Evolutionary conservation across 768 basidiomycete genomes (phyloP), one percentile per base, ranked within the genome.

Genomic region (Auriscalpium vulgare): DNA sequence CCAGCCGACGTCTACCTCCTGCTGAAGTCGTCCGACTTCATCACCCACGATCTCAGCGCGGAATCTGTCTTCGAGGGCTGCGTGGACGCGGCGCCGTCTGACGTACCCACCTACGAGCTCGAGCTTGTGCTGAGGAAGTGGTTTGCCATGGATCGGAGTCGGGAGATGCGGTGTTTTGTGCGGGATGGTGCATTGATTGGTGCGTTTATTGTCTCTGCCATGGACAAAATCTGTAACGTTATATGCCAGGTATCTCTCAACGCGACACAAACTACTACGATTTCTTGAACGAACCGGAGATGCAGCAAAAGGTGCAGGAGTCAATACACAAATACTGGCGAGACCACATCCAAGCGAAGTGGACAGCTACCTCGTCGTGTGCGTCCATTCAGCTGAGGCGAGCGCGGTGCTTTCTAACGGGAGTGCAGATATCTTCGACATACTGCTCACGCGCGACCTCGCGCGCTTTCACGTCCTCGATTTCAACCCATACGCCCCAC

Each of bases 141-240:
- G 90, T 91, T 92, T 61, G 75, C 87, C 21, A 74, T 98, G 53
- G 89, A 94, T 62, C 79, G 80, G 36, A 83, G 88, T 58, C 80
- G 93, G 49, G 95, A 98, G 69, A 70, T 97, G 51, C 77, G 95
- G 17, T 95, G 95, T 74, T 97, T 98, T 66, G 91, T 97, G 8
- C 77, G 91, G 35, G 72, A 83, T 10, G 78, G 84, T 53, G 69
- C 62, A 1, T 72, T 98, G 7, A 62, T 97, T 19, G 95, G 95
- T 94, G 48, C 43, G 81, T 75, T 36, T 10, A 10, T 51, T 47
- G 23, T 13, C 49, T 29, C 54, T 17, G 2, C 21, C 14, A 38
- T 13, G 19, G 47, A 11, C 10, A 17, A 36, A 36, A 44, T 53
- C 49, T 13, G 19, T n/a, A 8, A 46, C n/a, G 37, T 38, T 34